phyloP scores from a whole-genome alignment of 768 basidiomycete genomes.

The Russula dissimulans region DNA sequence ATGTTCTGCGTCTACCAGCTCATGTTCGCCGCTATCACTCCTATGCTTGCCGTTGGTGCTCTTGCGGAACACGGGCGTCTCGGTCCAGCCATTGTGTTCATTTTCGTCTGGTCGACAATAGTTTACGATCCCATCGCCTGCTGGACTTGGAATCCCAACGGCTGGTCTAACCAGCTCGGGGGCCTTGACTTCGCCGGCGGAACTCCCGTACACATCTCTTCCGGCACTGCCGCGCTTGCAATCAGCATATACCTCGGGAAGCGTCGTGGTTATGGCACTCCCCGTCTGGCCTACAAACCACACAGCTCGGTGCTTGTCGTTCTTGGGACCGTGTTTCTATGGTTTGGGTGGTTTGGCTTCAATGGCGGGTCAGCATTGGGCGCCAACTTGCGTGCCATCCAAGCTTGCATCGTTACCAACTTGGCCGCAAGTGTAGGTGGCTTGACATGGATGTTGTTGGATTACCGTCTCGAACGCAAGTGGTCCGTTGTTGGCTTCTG shows the following conservation, averaged over 20 bases:
- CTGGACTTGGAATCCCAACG: constrained; percentile 89
- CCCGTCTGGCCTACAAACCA: constrained; percentile 85
- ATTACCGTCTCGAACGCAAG: constrained; percentile 87
- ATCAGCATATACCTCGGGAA: constrained; percentile 88
- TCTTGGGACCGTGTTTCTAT: constrained; percentile 88
- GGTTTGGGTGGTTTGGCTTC: constrained; percentile 96
- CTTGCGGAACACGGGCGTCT: constrained; percentile 84
- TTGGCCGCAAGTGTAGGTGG: constrained; percentile 84
- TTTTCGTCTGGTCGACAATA: constrained; percentile 80
- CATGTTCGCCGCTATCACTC: constrained; percentile 89
- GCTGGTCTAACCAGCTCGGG: constrained; percentile 69
- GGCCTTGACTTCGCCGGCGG: constrained; percentile 93
- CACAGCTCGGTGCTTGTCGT: constrained; percentile 91
- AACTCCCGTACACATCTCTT: constrained; percentile 94
- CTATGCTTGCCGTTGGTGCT: constrained; percentile 85
- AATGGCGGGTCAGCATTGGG: constrained; percentile 88
- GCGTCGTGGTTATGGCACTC: constrained; percentile 85
- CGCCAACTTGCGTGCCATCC: constrained; percentile 78
- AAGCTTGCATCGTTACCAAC: constrained; percentile 92
- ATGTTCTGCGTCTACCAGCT: constrained; percentile 80
- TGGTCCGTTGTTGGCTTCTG: constrained; percentile 95
- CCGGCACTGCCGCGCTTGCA: constrained; percentile 84
- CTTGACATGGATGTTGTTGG: constrained; percentile 90
- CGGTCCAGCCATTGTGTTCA: constrained; percentile 80
- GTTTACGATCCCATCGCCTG: constrained; percentile 93